These are phyloP conservation scores for Leccinum cinnamomeum DNA, from an alignment of 1,284 basidiomycete species.

Conservation along the genomic window DNA sequence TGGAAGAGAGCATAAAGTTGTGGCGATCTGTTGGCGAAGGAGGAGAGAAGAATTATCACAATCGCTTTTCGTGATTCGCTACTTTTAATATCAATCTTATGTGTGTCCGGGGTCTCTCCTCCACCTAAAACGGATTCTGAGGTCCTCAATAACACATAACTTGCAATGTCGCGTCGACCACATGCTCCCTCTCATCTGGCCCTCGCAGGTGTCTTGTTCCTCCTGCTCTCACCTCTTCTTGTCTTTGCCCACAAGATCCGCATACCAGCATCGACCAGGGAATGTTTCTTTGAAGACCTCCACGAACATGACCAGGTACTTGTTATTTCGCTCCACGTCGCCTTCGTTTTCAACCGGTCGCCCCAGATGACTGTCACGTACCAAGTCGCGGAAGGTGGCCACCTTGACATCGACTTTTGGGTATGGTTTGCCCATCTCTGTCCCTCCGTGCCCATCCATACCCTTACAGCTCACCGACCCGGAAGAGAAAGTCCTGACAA, in stretches of 20 bases:
- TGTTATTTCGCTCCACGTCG: not conserved
- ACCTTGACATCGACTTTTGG: conserved; percentile 96
- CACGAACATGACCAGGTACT: conserved; percentile 90
- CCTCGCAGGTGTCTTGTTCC: conserved; percentile 41
- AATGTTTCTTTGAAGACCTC: conserved; percentile 98
- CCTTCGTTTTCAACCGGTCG: conserved; percentile 6
- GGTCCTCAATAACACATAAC: conserved; percentile 5
- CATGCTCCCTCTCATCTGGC: conserved; percentile 12
- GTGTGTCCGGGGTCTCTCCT: conserved; percentile 30
- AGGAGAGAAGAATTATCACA: conserved; percentile 34
- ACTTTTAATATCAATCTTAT: conserved; percentile 8
- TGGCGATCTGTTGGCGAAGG: conserved; percentile 26
- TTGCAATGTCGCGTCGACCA: conserved; percentile 23
- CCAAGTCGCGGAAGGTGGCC: conserved; percentile 96
- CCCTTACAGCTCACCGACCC: conserved; percentile 75
- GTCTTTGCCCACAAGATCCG: conserved; percentile 68
- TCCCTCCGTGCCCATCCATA: not conserved
- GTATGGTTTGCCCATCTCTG: conserved; percentile 43
- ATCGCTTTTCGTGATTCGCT: conserved; percentile 24
- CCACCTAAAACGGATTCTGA: conserved; percentile 13
- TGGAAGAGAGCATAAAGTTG: conserved; percentile 11
- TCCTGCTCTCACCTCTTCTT: conserved; percentile 45
- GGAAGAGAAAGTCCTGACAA: conserved; percentile 63
- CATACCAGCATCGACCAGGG: conserved; percentile 77
- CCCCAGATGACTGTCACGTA: conserved; percentile 97